Conservation (phyloP, 2,329 filamentous ascomycete genomes). For the Sordariomycetes sp. region DNA sequence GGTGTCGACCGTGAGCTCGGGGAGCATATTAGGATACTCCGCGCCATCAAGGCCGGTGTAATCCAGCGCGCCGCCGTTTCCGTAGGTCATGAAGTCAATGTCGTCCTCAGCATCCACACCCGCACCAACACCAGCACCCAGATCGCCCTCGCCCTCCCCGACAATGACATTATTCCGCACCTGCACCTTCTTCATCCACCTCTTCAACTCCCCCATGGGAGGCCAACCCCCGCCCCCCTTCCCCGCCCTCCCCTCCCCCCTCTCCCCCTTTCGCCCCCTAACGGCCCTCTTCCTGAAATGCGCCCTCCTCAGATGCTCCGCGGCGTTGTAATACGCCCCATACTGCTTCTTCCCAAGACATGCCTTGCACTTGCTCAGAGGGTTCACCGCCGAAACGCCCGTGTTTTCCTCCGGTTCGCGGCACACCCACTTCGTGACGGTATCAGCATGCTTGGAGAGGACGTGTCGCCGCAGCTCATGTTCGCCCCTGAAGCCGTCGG, state of each 20-base stretch:
- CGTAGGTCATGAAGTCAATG: not conserved
- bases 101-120: not conserved
- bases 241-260: not conserved
- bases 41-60: not conserved
- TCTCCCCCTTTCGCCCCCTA: constrained; percentile 16
- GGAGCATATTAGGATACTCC: not conserved
- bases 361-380: constrained; percentile 67
- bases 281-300: constrained; percentile 62
- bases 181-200: constrained; percentile 43
- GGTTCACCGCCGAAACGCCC: not conserved
- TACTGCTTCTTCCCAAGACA: constrained; percentile 70
- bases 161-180: constrained; percentile 14
- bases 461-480: constrained; percentile 66
- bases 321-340: constrained; percentile 87
- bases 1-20: not conserved
- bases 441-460: constrained; percentile 46
- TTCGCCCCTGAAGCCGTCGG: constrained; percentile 71
- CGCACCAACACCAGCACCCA: not conserved
- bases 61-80: not conserved
- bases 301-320: constrained; percentile 73
- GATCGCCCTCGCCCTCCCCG: not conserved
- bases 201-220: constrained; percentile 41
- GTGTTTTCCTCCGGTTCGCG: constrained; percentile 28
- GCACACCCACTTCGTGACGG: constrained; percentile 45
- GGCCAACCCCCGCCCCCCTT: constrained; percentile 22